phyloP scores from a whole-genome alignment of 306 rosid genomes.

The Acmispon strigosus region DNA sequence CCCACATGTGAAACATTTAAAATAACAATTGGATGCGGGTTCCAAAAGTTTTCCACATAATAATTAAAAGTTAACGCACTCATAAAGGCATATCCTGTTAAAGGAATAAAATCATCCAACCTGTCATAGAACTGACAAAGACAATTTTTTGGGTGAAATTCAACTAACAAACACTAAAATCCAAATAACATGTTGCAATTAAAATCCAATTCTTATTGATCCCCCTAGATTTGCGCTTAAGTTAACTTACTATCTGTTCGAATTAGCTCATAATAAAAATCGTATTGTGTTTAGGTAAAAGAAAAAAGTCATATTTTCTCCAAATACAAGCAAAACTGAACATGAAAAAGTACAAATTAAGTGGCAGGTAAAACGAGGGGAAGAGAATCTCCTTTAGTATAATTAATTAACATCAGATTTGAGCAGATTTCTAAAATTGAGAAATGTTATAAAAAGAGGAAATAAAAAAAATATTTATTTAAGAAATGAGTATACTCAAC shows the following conservation, averaged over 20 bases:
- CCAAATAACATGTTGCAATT: slow-evolving; percentile 4
- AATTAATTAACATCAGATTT: background rate
- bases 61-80: background rate
- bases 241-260: background rate
- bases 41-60: background rate
- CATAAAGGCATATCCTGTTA: background rate
- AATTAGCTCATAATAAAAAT: background rate
- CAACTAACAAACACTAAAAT: slow-evolving; percentile 1
- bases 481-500: background rate
- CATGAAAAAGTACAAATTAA: no score
- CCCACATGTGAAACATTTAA: slow-evolving; percentile 24
- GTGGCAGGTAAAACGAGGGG: no score
- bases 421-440: background rate
- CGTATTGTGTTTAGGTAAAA: background rate
- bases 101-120: background rate
- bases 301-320: no score
- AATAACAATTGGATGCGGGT: background rate
- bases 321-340: no score
- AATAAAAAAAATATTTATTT: background rate
- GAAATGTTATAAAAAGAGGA: background rate
- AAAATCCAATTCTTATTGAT: background rate
- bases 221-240: background rate
- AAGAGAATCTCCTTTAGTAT: no score
- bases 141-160: background rate
- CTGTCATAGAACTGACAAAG: background rate